Percentiles rank a stretch among this genome's conserved stretches.
These are phyloP conservation scores for Lentinus tigrinus DNA, from an alignment of 768 basidiomycete genomes.

Conservation along the genomic window DNA sequence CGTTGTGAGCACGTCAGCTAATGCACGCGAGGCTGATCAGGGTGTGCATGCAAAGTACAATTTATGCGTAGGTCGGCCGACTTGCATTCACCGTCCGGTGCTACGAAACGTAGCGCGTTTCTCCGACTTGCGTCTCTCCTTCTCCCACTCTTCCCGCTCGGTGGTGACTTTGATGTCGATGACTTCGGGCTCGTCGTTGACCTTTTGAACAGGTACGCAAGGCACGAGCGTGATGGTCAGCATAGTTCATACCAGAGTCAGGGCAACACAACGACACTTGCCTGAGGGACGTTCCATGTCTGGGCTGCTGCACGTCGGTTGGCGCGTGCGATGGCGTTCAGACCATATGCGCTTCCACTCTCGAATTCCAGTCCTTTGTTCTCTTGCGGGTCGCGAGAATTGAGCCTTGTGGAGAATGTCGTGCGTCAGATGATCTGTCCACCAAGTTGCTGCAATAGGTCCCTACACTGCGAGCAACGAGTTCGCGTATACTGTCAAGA, in stretches of 20 bases:
- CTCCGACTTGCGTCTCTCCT: background rate
- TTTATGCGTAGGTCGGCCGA: too few relatives aligned
- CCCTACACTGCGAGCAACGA: background rate
- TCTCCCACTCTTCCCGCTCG: background rate
- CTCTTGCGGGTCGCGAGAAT: background rate
- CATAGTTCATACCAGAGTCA: background rate
- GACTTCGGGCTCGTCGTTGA: background rate
- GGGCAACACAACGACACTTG: too few relatives aligned
- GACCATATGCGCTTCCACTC: background rate
- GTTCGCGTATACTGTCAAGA: background rate
- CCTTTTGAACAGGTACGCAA: background rate
- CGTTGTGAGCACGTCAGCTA: too few relatives aligned
- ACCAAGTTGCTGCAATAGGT: background rate
- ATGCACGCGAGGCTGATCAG: too few relatives aligned
- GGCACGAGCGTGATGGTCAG: background rate
- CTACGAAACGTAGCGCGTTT: background rate
- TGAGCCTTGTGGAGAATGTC: background rate
- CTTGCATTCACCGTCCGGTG: too few relatives aligned
- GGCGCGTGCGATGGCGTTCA: background rate
- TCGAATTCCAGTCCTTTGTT: background rate
- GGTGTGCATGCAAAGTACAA: too few relatives aligned
- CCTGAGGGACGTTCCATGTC: background rate
- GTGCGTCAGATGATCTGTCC: background rate
- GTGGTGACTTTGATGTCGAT: conserved; percentile 1
- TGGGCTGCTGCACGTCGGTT: background rate